phyloP scores from a whole-genome alignment of 2,329 filamentous ascomycete genomes.

The Metarhizium brunneum region DNA sequence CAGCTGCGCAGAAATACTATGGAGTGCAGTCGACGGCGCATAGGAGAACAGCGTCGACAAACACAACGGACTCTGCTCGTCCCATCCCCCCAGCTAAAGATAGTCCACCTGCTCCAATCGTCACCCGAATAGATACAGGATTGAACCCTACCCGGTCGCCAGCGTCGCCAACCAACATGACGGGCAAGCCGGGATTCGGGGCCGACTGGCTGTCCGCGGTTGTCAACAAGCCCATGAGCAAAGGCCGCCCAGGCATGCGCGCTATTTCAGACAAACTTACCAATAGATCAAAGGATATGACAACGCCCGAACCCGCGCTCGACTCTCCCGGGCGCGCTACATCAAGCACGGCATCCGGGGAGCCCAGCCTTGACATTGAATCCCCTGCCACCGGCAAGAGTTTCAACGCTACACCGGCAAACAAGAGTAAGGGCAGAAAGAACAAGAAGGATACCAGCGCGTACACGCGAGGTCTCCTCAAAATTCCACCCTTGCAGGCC shows the following conservation, averaged over 20 bases:
- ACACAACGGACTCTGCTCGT: conserved; percentile 44
- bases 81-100: conserved; percentile 46
- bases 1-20: conserved; percentile 64
- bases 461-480: conserved; percentile 77
- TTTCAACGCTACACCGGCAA: conserved; percentile 38
- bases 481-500: conserved; percentile 72
- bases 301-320: conserved; percentile 41
- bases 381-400: conserved; percentile 57
- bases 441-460: conserved; percentile 93
- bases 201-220: conserved; percentile 46
- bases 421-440: conserved; percentile 52
- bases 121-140: conserved; percentile 47
- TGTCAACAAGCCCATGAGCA: conserved; percentile 39
- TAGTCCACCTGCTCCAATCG: conserved; percentile 38
- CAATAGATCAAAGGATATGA: conserved; percentile 44
- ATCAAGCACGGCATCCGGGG: conserved; percentile 59
- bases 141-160: conserved; percentile 29
- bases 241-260: conserved; percentile 58
- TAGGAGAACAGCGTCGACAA: conserved; percentile 52
- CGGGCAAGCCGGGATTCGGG: conserved; percentile 34
- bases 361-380: conserved; percentile 68
- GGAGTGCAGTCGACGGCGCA: conserved; percentile 39
- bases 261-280: conserved; percentile 73
- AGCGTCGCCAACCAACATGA: conserved; percentile 30
- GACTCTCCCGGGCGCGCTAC: conserved; percentile 66